phyloP scores from a whole-genome alignment of 2,329 filamentous ascomycete genomes.

The Acarospora socialis region DNA sequence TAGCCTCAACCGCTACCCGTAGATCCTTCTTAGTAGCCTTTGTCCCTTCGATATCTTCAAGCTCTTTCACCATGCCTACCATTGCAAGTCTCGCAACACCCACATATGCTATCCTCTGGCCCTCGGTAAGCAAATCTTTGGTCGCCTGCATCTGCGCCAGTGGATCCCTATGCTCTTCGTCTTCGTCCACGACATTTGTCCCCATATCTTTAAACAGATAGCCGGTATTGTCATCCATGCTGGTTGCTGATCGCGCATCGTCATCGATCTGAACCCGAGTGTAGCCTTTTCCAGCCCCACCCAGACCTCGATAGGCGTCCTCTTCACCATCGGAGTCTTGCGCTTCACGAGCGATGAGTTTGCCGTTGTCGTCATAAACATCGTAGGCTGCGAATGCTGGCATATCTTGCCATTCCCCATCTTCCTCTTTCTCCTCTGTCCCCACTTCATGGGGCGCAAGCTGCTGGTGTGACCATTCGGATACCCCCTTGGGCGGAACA shows the following conservation, averaged over 20 bases:
- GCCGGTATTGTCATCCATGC: slow-evolving; percentile 91
- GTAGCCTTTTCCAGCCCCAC: slow-evolving; percentile 87
- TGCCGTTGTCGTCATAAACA: slow-evolving; percentile 89
- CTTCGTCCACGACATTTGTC: slow-evolving; percentile 47
- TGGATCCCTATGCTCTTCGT: slow-evolving; percentile 74
- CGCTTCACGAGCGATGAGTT: slow-evolving; percentile 68
- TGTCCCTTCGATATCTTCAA: slow-evolving; percentile 46
- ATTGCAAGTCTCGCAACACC: slow-evolving; percentile 74
- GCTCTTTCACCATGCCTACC: slow-evolving; percentile 57
- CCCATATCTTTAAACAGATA: slow-evolving; percentile 74
- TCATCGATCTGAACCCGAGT: slow-evolving; percentile 92
- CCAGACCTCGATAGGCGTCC: slow-evolving; percentile 52
- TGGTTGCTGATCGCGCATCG: slow-evolving; percentile 83
- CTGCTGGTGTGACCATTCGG: slow-evolving; percentile 86
- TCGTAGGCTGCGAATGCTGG: slow-evolving; percentile 84
- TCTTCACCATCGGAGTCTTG: slow-evolving; percentile 53
- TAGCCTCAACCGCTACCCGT: slow-evolving; percentile 55
- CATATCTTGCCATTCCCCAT: slow-evolving; percentile 84
- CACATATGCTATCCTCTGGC: slow-evolving; percentile 91
- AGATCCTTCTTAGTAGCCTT: slow-evolving; percentile 60
- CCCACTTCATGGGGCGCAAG: slow-evolving; percentile 44
- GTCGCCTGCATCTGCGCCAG: slow-evolving; percentile 87
- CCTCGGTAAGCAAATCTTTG: slow-evolving; percentile 87
- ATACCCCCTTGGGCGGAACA: no score
- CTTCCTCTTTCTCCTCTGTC: slow-evolving; percentile 41